Evolutionary conservation across 2,329 filamentous ascomycete genomes (phyloP).

Genomic region (Penicillium corylophilum): DNA sequence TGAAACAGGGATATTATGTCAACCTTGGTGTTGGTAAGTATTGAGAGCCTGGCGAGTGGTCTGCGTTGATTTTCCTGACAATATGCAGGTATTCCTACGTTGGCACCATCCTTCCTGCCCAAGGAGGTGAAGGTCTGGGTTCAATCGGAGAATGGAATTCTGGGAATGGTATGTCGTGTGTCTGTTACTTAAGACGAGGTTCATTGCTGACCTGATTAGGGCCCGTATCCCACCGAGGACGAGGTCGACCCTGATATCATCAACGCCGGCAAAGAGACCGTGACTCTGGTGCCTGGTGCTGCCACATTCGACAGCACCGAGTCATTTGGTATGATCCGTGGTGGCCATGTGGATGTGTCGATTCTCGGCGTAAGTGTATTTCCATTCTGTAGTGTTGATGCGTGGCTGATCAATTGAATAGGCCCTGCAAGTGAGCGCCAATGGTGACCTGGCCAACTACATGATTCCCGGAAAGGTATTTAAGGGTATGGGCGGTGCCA

Average conservation of each 20-base stretch:
- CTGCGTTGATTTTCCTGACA: neutral
- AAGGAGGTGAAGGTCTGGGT: conserved; percentile 71
- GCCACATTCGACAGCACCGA: conserved; percentile 76
- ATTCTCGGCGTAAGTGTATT: conserved; percentile 63
- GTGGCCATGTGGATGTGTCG: conserved; percentile 78
- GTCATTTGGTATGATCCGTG: conserved; percentile 84
- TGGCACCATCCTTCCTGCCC: conserved; percentile 76
- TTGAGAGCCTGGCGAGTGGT: neutral
- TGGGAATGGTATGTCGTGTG: conserved; percentile 60
- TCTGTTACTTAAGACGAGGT: conserved; percentile 12
- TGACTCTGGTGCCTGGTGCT: conserved; percentile 74
- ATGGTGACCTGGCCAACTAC: conserved; percentile 81
- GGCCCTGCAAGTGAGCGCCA: conserved; percentile 74
- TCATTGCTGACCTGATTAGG: conserved; percentile 35
- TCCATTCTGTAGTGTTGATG: neutral
- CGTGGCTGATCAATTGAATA: conserved; percentile 1
- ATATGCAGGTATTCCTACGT: conserved; percentile 69
- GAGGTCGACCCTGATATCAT: conserved; percentile 76
- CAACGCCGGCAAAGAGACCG: conserved; percentile 86
- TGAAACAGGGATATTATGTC: conserved; percentile 58
- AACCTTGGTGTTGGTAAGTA: conserved; percentile 36
- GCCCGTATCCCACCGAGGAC: conserved; percentile 71
- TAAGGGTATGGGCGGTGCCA: conserved; percentile 82
- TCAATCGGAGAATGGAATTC: conserved; percentile 81
- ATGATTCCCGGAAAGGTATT: conserved; percentile 85